These are phyloP conservation scores for Phytophthora podocarpi DNA, from an alignment of 352 stramenopile genomes.

Conservation along the genomic window DNA sequence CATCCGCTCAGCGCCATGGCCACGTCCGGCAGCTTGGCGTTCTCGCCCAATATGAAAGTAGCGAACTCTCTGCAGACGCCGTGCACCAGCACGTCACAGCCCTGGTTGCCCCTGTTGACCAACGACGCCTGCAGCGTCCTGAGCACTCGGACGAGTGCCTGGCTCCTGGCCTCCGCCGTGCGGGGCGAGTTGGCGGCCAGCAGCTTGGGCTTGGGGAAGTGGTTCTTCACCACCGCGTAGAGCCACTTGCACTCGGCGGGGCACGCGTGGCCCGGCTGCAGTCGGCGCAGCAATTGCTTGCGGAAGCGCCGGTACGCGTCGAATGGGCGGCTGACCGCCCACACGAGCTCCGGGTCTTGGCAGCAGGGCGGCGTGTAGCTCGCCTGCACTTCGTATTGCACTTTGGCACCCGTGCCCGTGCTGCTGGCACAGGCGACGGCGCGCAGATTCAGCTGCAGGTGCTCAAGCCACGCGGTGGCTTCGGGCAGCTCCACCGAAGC, in stretches of 20 bases:
- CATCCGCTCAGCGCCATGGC: conserved; percentile 19
- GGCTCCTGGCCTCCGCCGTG: conserved; percentile 28
- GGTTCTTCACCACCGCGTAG: conserved; percentile 42
- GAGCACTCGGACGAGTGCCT: conserved; percentile 35
- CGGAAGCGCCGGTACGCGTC: conserved; percentile 56
- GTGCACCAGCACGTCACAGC: conserved; percentile 34
- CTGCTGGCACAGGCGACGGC: conserved; percentile 3
- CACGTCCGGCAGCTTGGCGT: conserved; percentile 19
- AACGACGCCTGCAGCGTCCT: conserved; percentile 32
- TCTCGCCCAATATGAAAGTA: conserved; percentile 35
- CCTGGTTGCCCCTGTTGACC: conserved; percentile 40
- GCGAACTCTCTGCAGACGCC: conserved; percentile 34
- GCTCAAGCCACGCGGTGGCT: conserved; percentile 38
- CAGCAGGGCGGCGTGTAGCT: conserved; percentile 27
- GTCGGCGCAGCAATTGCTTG: conserved; percentile 24
- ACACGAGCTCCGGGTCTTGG: conserved; percentile 26
- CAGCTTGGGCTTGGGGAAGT: conserved; percentile 39
- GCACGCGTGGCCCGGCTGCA: conserved; percentile 34
- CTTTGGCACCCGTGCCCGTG: conserved; percentile 4
- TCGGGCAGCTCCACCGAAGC: conserved; percentile 36
- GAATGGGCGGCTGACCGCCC: conserved; percentile 36
- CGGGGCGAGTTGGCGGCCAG: conserved; percentile 30
- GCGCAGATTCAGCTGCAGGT: conserved; percentile 30
- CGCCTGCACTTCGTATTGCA: conserved; percentile 33
- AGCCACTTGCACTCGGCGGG: conserved; percentile 45